These are phyloP conservation scores for Trypanosoma theileri DNA, from an alignment of 208 protist species.

Conservation along the genomic window DNA sequence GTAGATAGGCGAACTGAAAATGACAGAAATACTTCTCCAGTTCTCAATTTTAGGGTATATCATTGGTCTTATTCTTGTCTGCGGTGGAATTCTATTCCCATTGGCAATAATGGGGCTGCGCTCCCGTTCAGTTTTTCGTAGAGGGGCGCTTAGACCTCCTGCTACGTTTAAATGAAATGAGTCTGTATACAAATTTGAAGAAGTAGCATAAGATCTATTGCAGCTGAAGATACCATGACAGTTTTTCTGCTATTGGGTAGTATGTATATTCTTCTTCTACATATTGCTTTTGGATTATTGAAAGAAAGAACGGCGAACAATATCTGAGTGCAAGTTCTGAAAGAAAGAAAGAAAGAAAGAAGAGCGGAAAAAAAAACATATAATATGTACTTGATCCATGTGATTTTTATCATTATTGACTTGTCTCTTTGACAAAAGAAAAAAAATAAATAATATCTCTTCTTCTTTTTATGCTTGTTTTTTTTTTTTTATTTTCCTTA, in stretches of 20 bases:
- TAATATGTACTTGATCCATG: no score
- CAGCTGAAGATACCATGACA: neutral
- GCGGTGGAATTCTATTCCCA: conserved; percentile 41
- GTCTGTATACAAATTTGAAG: neutral
- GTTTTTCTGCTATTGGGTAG: no score
- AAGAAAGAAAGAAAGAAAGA: no score
- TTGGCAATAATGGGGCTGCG: conserved; percentile 56
- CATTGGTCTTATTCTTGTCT: conserved; percentile 42
- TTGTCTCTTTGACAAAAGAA: conserved; percentile 3
- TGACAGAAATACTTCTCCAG: conserved; percentile 7
- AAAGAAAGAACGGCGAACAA: no score
- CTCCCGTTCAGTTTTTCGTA: conserved; percentile 56
- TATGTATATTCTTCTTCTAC: no score
- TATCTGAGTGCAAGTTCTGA: no score
- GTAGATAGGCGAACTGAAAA: neutral
- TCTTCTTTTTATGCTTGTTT: neutral
- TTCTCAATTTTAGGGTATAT: conserved; percentile 36
- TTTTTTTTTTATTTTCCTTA: neutral
- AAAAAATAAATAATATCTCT: neutral
- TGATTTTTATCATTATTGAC: conserved; percentile 8
- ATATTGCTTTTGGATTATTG: no score
- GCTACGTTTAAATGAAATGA: conserved; percentile 42
- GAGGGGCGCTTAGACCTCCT: conserved; percentile 35
- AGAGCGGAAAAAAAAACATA: no score
- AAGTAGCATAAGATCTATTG: neutral